Evolutionary conservation across 2,329 filamentous ascomycete species (phyloP), one percentile per base, ranked within the genome.

Genomic region (Alternaria postmessia): DNA sequence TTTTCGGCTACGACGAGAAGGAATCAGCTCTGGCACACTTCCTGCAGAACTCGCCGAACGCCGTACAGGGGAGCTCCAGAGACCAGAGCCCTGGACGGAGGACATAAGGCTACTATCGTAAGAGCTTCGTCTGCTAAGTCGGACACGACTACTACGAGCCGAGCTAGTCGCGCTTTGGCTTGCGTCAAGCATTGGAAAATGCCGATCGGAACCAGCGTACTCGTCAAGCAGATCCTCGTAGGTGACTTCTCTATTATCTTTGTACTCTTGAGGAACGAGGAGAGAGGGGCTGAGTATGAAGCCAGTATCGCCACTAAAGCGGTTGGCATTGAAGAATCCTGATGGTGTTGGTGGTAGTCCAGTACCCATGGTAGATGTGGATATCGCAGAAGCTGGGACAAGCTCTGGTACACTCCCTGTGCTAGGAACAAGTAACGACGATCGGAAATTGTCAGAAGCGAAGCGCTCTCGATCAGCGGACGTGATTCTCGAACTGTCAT

Each of bases 71-170:
- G 75, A 74, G 53, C 68, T 75, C 71, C 77, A 74, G 5, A 75
- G 71, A 26, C 72, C 70, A 16, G 73, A 75, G 46, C 66, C 68
- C 43, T 72, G 71, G 16, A 68, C 66, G 7, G 71, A 74, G 7
- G 84, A 85, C 53, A 84, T 76, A 41, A 85, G 80, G 63, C 86
- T 81, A 69, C 84, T 86, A 69, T 87, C 84, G 58, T 86, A 84
- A 5, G 85, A 87, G 70, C 84, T 85, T 65, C 82, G 83, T 63
- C 85, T 85, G 79, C 84, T 86, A 52, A 85, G 82, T 14, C 81
- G 82, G 3, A 83, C 82, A 57, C 80, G 81, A 65, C 83, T 84
- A 68, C 81, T 85, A 26, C 82, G 81, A 26, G 79, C 78, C 7
- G 80, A 79, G 48, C 80, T 79, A 38, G 79, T 77, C 51, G 78